Evolutionary conservation across 2,329 filamentous ascomycete genomes (phyloP).

Genomic region (Alternaria gansuensis): DNA sequence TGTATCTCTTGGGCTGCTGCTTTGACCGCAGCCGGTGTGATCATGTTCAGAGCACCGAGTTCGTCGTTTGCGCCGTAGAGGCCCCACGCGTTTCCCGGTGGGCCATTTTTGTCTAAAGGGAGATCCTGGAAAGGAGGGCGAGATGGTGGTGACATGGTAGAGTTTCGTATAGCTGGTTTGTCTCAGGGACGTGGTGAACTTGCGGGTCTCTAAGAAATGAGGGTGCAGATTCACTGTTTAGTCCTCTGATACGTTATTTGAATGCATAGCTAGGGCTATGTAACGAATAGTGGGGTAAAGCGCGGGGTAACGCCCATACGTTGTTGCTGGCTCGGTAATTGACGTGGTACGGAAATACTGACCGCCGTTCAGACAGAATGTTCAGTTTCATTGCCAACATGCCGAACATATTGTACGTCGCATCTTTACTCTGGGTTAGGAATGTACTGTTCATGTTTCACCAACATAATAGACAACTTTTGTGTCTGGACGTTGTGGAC

Average conservation of each 20-base stretch:
- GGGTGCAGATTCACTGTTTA: neutral
- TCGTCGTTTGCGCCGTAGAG: conserved; percentile 63
- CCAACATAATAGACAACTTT: neutral
- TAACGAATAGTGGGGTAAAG: conserved; percentile 36
- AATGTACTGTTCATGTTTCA: neutral
- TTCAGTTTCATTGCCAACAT: neutral
- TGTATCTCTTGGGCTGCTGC: conserved; percentile 59
- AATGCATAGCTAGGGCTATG: conserved; percentile 13
- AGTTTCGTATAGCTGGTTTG: neutral
- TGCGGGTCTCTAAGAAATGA: neutral
- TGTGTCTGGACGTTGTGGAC: neutral
- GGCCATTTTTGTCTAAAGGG: conserved; percentile 61
- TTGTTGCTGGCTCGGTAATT: conserved; percentile 16
- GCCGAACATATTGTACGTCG: neutral
- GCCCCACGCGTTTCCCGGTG: conserved; percentile 65
- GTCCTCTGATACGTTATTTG: neutral
- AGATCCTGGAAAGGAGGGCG: conserved; percentile 58
- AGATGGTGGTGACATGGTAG: conserved; percentile 29
- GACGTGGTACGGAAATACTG: conserved; percentile 7
- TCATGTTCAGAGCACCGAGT: conserved; percentile 64
- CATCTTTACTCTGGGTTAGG: neutral
- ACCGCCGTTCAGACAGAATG: neutral
- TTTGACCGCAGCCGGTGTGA: conserved; percentile 59
- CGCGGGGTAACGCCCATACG: conserved; percentile 32
- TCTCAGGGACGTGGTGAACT: neutral